Evolutionary conservation across 2,329 filamentous ascomycete genomes (phyloP).

Genomic region (Cryphonectria parasitica): DNA sequence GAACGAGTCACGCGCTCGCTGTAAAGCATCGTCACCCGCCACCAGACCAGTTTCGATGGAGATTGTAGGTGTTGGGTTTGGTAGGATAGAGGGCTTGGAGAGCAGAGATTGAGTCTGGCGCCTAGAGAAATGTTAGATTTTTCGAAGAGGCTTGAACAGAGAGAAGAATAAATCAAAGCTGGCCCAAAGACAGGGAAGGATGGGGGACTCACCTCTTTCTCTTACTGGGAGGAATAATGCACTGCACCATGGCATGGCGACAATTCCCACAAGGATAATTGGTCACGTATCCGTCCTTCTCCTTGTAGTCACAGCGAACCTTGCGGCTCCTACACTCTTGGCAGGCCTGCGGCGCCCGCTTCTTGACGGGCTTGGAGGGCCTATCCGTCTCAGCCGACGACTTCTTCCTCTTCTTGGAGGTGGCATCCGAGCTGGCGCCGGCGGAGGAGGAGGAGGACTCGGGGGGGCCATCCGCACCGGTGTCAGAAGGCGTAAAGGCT

Average conservation of each 20-base stretch:
- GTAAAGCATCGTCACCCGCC: conserved; percentile 40
- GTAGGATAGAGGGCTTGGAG: conserved; percentile 6
- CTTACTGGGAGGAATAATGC: conserved; percentile 78
- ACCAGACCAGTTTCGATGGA: conserved; percentile 39
- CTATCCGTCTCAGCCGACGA: conserved; percentile 38
- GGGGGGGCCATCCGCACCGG: conserved; percentile 1
- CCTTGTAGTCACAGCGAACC: conserved; percentile 91
- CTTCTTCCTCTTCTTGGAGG: conserved; percentile 36
- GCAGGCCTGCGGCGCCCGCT: conserved; percentile 88
- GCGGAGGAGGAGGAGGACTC: neutral
- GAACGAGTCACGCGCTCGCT: conserved; percentile 42
- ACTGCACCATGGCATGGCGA: conserved; percentile 77
- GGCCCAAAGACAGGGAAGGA: neutral
- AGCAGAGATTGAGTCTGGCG: conserved; percentile 5
- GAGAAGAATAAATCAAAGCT: neutral
- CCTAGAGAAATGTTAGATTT: neutral
- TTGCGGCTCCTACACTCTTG: conserved; percentile 87
- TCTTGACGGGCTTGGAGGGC: conserved; percentile 47
- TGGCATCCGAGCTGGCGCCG: neutral
- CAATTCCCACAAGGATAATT: conserved; percentile 80
- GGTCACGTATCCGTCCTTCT: conserved; percentile 54
- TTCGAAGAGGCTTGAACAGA: neutral
- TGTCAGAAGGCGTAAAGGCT: conserved; percentile 5
- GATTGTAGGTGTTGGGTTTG: conserved; percentile 1
- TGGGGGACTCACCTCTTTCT: conserved; percentile 73